Conservation (phyloP, 2,329 filamentous ascomycete species). For the Colletotrichum lindemuthianum region DNA sequence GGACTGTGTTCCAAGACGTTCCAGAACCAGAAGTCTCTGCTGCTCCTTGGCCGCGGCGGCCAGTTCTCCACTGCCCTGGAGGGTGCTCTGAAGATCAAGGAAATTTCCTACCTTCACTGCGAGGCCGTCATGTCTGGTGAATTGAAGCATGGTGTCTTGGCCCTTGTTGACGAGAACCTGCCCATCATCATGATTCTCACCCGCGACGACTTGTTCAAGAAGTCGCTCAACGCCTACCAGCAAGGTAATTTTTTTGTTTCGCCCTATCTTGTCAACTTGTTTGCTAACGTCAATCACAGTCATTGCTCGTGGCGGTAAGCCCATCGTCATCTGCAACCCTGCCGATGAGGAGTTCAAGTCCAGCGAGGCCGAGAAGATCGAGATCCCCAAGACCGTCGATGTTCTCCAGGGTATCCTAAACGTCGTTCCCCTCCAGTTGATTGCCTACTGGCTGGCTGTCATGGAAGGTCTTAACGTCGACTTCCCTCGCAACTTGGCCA, state of each 20-base stretch:
- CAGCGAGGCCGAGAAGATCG: slow-evolving; percentile 93
- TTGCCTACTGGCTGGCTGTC: slow-evolving; percentile 98
- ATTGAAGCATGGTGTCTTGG: slow-evolving; percentile 98
- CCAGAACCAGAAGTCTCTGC: slow-evolving; percentile 96
- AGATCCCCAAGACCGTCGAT: slow-evolving; percentile 95
- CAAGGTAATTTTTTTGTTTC: slow-evolving; percentile 70
- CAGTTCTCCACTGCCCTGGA: slow-evolving; percentile 98
- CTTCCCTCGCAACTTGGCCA: slow-evolving; percentile 98
- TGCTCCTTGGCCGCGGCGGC: slow-evolving; percentile 92
- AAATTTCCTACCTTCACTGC: slow-evolving; percentile 99
- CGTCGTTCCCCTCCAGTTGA: slow-evolving; percentile 96
- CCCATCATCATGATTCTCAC: slow-evolving; percentile 99
- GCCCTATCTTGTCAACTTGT: neutral
- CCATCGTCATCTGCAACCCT: slow-evolving; percentile 98
- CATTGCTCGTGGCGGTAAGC: slow-evolving; percentile 93
- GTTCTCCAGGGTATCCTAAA: slow-evolving; percentile 96
- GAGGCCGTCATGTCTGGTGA: slow-evolving; percentile 99
- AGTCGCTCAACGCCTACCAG: slow-evolving; percentile 99
- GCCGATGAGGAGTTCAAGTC: slow-evolving; percentile 88
- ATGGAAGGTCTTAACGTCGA: slow-evolving; percentile 96
- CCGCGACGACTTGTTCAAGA: slow-evolving; percentile 93
- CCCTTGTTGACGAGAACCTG: slow-evolving; percentile 96
- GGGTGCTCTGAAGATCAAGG: slow-evolving; percentile 99
- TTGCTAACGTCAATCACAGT: slow-evolving; percentile 63
- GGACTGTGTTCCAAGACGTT: slow-evolving; percentile 90